Conservation (phyloP, 2,329 filamentous ascomycete species). For the Paraphoma sp. region DNA sequence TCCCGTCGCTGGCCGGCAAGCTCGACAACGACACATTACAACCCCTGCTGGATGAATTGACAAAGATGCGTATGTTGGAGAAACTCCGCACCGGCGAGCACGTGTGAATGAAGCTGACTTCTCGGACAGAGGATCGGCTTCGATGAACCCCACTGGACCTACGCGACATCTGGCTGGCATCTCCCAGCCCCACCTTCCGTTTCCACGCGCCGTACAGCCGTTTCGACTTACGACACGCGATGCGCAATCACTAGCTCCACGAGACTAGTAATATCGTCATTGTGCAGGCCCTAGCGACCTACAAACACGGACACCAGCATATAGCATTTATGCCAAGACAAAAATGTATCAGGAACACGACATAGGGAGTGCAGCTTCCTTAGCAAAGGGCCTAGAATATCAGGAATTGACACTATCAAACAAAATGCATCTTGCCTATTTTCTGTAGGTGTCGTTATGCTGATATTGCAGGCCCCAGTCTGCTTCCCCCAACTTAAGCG, state of each 20-base stretch:
- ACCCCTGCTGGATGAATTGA: constrained; percentile 87
- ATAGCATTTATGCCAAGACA: background rate
- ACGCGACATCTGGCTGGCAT: background rate
- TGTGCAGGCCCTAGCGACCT: no score
- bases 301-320: background rate
- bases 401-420: no score
- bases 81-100: background rate
- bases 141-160: constrained; percentile 15
- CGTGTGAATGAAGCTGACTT: constrained; percentile 20
- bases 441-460: no score
- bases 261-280: background rate
- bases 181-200: background rate
- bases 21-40: constrained; percentile 89
- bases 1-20: constrained; percentile 87
- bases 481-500: no score
- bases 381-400: no score
- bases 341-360: background rate
- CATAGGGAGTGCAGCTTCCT: no score
- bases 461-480: no score
- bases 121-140: constrained; percentile 33
- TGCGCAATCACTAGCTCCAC: background rate
- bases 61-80: constrained; percentile 67
- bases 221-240: background rate
- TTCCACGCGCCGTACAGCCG: background rate
- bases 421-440: no score